A percentile compares a stretch with the other conserved stretches of the same genome.
These are phyloP conservation scores for Histomonas meleagridis DNA, from an alignment of 208 protist species.

Conservation along the genomic window DNA sequence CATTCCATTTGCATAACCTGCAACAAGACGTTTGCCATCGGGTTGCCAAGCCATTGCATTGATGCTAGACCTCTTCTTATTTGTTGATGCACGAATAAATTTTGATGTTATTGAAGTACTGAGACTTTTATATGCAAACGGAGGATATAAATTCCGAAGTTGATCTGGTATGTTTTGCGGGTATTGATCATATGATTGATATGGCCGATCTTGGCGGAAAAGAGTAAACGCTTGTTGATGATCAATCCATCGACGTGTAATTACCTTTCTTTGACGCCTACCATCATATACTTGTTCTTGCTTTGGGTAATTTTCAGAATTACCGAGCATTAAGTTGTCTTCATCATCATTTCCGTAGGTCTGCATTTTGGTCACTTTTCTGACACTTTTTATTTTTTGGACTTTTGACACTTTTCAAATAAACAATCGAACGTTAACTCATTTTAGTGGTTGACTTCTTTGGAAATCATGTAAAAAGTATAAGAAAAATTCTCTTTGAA, in stretches of 20 bases:
- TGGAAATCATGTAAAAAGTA: too few relatives aligned
- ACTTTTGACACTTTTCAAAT: too few relatives aligned
- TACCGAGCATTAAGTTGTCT: too few relatives aligned
- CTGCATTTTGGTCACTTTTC: too few relatives aligned
- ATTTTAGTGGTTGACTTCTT: too few relatives aligned
- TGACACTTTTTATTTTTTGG: too few relatives aligned
- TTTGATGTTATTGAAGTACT: not conserved
- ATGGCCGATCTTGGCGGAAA: not conserved
- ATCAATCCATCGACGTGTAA: conserved; percentile 15
- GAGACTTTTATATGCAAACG: not conserved
- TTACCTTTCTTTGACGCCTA: not conserved
- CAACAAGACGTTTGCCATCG: not conserved
- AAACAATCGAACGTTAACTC: too few relatives aligned
- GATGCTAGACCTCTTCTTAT: not conserved
- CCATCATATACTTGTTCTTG: conserved; percentile 29
- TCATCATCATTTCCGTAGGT: too few relatives aligned
- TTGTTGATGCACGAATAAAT: not conserved
- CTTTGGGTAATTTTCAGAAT: too few relatives aligned
- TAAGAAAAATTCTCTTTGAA: too few relatives aligned
- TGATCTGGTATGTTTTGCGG: not conserved
- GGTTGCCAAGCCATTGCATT: conserved; percentile 23
- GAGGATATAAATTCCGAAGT: not conserved
- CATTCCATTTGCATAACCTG: not conserved
- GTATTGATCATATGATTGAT: not conserved
- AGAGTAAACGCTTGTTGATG: not conserved